Evolutionary conservation across 83 land plant genomes (phyloP), one percentile per base, ranked within the genome.

Genomic region (Picea engelmannii): DNA sequence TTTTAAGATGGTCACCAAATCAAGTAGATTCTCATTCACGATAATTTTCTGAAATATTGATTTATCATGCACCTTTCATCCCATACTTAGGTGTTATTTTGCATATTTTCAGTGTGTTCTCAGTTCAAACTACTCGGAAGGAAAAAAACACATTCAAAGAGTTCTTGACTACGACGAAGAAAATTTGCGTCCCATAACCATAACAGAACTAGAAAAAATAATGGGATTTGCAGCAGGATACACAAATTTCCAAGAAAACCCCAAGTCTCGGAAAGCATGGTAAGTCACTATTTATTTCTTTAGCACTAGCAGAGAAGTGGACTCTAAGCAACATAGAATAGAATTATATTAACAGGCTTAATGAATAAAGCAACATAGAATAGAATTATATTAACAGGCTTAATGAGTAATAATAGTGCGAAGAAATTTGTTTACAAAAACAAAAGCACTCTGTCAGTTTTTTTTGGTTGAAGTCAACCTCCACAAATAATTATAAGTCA

Each of bases 161-260:
- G 80, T 78, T 23, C 60, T 78, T 17, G 31, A 78, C 7, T 2
- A 21, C 31, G 63, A 59, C 1, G 80, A 62, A 78, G 35, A n/a
- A 27, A 78, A 62, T 78, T n/a, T 80, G 24, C 82, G 82, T 16
- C 20, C 15, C 40, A 31, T 80, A 12, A 65, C 38, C 66, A 38
- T 80, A 10, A 40, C n/a, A 1, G 82, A 80, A 66, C 70, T 80
- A 9, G 82, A 80, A 40, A 80, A 65, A 65, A 71, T 68, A 31
- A 27, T 80, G 77, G 82, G 82, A 4, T 80, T 65, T 67, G 70
- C 76, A 38, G 75, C 76, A 18, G 82, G 82, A 27, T 80, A 65
- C 66, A 80, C 82, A 17, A 68, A 63, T 80, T 76, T 80, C 62
- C 62, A 59, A 62, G 64, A 62, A 62, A 62, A 13, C n/a, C n/a